These are phyloP conservation scores for Penicillium nucicola DNA, from an alignment of 495 filamentous ascomycete species.

Conservation along the genomic window DNA sequence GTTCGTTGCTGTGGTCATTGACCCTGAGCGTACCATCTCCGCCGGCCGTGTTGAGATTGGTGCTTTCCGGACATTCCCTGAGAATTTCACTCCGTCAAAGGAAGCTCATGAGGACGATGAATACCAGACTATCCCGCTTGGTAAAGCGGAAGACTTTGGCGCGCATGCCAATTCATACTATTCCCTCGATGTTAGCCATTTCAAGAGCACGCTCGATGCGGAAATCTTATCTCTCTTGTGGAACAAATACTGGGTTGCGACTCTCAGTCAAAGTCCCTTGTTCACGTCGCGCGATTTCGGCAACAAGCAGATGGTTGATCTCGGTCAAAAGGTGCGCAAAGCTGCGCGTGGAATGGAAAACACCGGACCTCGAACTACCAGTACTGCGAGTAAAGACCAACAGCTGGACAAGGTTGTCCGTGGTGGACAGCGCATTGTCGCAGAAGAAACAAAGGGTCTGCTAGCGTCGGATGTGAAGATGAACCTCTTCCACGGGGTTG, in stretches of 20 bases:
- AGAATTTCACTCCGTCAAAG: conserved; percentile 61
- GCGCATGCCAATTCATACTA: conserved; percentile 91
- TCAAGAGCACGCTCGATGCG: conserved; percentile 85
- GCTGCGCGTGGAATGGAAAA: conserved; percentile 50
- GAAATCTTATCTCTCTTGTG: conserved; percentile 84
- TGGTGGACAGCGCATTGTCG: conserved; percentile 75
- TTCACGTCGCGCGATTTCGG: conserved; percentile 91
- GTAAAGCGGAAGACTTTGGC: conserved; percentile 94
- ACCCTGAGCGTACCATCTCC: conserved; percentile 93
- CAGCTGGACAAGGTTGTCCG: conserved; percentile 77
- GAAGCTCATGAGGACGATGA: conserved; percentile 46
- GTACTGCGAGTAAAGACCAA: conserved; percentile 44
- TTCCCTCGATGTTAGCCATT: conserved; percentile 83
- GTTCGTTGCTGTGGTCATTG: conserved; percentile 94
- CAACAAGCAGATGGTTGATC: conserved; percentile 87
- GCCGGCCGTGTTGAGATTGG: conserved; percentile 97
- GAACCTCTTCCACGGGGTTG: conserved; percentile 73
- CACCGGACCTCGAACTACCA: conserved; percentile 28
- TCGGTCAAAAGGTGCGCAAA: conserved; percentile 73
- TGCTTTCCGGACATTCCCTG: conserved; percentile 88
- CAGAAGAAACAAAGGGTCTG: conserved; percentile 82
- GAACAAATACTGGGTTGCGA: conserved; percentile 99
- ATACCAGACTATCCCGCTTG: conserved; percentile 71
- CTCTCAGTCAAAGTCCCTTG: conserved; percentile 90
- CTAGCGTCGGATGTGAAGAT: conserved; percentile 81